Evolutionary conservation across 495 filamentous ascomycete genomes (phyloP).

Genomic region (Daldinia loculata): DNA sequence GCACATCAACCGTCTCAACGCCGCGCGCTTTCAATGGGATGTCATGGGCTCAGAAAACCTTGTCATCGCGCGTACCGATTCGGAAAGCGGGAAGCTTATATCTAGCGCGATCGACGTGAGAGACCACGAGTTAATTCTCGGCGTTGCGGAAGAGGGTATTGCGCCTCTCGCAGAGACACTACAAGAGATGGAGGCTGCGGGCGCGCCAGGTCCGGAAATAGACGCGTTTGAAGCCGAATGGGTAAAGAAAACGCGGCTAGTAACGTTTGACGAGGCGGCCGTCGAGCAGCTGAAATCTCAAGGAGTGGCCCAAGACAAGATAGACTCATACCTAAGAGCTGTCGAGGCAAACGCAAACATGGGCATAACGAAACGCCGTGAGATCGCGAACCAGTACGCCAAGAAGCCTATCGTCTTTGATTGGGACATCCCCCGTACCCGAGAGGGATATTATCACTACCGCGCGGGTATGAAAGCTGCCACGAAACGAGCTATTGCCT

Average conservation of each 20-base stretch:
- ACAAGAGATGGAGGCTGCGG: slow-evolving; percentile 85
- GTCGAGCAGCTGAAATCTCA: slow-evolving; percentile 73
- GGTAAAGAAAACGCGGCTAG: slow-evolving; percentile 85
- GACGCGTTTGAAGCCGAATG: slow-evolving; percentile 86
- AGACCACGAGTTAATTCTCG: slow-evolving; percentile 96
- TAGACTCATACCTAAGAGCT: slow-evolving; percentile 69
- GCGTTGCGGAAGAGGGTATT: slow-evolving; percentile 73
- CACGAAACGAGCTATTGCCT: slow-evolving; percentile 90
- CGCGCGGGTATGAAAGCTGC: slow-evolving; percentile 85
- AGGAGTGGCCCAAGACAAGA: slow-evolving; percentile 65
- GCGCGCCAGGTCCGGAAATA: slow-evolving; percentile 80
- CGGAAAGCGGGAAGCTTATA: slow-evolving; percentile 89
- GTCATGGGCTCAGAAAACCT: slow-evolving; percentile 95
- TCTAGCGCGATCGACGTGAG: slow-evolving; percentile 90
- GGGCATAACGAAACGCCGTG: slow-evolving; percentile 77
- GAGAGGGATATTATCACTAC: slow-evolving; percentile 98
- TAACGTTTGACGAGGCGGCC: slow-evolving; percentile 93
- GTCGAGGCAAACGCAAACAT: slow-evolving; percentile 72
- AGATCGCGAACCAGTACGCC: slow-evolving; percentile 71
- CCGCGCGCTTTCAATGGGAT: slow-evolving; percentile 97
- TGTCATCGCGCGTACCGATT: slow-evolving; percentile 93
- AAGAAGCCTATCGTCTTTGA: slow-evolving; percentile 75
- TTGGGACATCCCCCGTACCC: slow-evolving; percentile 92
- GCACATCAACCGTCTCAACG: slow-evolving; percentile 93
- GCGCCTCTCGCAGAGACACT: slow-evolving; percentile 86